Base-by-base conservation (phyloP, 2,329 filamentous ascomycete genomes). In the Fusarium brachygibbosum region DNA sequence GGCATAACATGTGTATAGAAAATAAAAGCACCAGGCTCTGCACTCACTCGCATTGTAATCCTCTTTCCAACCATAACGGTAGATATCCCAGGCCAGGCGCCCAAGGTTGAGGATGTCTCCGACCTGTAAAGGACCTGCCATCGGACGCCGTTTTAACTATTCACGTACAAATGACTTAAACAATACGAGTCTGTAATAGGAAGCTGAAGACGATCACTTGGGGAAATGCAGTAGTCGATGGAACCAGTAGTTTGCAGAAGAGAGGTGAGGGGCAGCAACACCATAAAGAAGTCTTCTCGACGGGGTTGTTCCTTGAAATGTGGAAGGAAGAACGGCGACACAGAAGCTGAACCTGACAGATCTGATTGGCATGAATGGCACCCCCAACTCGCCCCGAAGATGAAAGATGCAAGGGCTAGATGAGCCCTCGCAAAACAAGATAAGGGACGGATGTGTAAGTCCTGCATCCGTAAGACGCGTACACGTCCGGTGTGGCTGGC, bases 41-140 rank as follows among this genome's bases (percentile, higher is more conserved):
- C 44, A 77, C 76, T 74, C 62, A 79, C 77, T 76, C 65, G 76
- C 77, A 67, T 76, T 78, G 50, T 67, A 65, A 54, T 79, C 77
- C 12, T 77, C 73, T 17, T 68, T 68, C 77, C 77, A 79, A 35
- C 77, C 77, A 31, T 69, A 74, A 14, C 58, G 71, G 51, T 78
- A 79, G 13, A 79, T 59, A 17, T 79, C 72, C 77, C 77, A 79
- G 41, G 77, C 77, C 48, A 79, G 49, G 48, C 68, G 69, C 57
- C 71, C 75, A 48, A 79, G 72, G 58, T 66, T 78, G 64, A 79
- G 65, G 35, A 78, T 41, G 56, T 79, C 77, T 58, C 77, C 77
- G 48, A 74, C 50, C 56, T 78, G 75, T 31, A 76, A 46, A 52
- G 67, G 52, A 23, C 71, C 70, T 73, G 72, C 67, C 74, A 75